Percentiles rank a stretch among this genome's conserved stretches.
phyloP scores from a whole-genome alignment of 73 alveolate species.

The Blepharisma japonicum region DNA sequence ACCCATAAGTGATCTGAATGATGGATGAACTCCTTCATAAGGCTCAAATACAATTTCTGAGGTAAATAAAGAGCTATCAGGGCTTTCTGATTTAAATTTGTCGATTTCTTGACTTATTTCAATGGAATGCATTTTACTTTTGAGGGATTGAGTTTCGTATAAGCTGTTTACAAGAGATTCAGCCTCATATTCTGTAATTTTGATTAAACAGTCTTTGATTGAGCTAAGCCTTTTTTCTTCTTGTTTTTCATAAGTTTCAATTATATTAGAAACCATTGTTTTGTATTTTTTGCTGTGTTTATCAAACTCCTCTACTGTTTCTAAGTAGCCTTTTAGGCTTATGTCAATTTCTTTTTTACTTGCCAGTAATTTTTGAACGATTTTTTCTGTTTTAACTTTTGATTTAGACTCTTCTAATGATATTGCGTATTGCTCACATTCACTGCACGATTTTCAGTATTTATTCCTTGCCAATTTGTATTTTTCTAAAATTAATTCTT shows the following conservation, averaged over 20 bases:
- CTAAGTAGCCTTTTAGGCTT: conserved; percentile 13
- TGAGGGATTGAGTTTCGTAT: conserved; percentile 24
- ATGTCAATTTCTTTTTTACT: conserved; percentile 11
- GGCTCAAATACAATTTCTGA: background rate
- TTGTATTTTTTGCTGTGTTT: background rate
- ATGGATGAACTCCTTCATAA: conserved; percentile 7
- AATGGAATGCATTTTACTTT: background rate
- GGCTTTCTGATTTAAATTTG: background rate
- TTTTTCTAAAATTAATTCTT: background rate
- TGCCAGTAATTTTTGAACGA: background rate
- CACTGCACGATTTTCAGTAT: conserved; percentile 22
- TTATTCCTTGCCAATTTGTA: background rate
- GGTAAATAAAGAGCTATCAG: too few species aligned
- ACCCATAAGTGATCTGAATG: background rate
- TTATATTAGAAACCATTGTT: background rate
- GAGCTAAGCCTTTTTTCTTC: background rate
- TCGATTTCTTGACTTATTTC: background rate
- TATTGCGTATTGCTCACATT: background rate
- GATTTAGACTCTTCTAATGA: conserved; percentile 25
- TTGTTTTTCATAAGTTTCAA: conserved; percentile 1
- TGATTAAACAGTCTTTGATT: conserved; percentile 9
- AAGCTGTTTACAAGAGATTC: conserved; percentile 18
- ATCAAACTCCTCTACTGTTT: background rate
- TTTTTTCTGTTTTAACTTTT: background rate
- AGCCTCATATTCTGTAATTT: conserved; percentile 31